Base-by-base conservation (phyloP, 1,284 basidiomycete species). In the Tilletia walkeri region DNA sequence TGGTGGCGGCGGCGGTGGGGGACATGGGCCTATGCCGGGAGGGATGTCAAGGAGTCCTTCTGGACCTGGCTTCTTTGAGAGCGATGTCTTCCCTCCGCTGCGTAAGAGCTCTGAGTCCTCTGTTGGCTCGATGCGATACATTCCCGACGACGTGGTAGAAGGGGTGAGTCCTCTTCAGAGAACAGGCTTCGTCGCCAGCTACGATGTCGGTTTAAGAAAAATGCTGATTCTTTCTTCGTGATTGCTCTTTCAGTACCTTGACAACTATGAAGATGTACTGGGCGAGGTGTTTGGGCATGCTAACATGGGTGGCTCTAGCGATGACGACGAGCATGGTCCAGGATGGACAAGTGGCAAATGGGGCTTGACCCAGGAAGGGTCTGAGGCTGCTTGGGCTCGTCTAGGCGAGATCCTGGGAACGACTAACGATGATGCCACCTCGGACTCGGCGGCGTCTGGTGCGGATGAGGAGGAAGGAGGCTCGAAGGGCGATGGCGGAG, bases 261-360 rank as follows among this genome's bases (percentile, higher is more conserved):
- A 86, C 77, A 86, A 87, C 75, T 87, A 87, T 77, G 87, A 87
- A 70, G 86, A 87, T 70, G 84, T 87, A 18, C 80, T 87, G 3
- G 84, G 82, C 10, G 86, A 87, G 69, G 85, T 87, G n/a, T 86
- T 87, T 71, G 80, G 76, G 56, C 76, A 78, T 66, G 63, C 66
- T 59, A 53, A 65, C 12, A 56, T 75, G 10, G 67, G 56, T 4
- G 63, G 53, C 48, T 61, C 34, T 16, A 3, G n/a, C 41, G 67
- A 38, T 53, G 54, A 53, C 18, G 68, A 69, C 20, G 71, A 39
- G 30, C 53, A 63, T 14, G 54, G 47, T 59, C n/a, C 67, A 14
- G 75, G 77, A 38, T 76, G 80, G 79, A 73, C 69, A 41, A 72
- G 72, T 16, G 74, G 77, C 59, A 75, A 80, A 71, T 75, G 80